Evolutionary conservation across 495 filamentous ascomycete genomes (phyloP).

Genomic region (Monascus purpureus): DNA sequence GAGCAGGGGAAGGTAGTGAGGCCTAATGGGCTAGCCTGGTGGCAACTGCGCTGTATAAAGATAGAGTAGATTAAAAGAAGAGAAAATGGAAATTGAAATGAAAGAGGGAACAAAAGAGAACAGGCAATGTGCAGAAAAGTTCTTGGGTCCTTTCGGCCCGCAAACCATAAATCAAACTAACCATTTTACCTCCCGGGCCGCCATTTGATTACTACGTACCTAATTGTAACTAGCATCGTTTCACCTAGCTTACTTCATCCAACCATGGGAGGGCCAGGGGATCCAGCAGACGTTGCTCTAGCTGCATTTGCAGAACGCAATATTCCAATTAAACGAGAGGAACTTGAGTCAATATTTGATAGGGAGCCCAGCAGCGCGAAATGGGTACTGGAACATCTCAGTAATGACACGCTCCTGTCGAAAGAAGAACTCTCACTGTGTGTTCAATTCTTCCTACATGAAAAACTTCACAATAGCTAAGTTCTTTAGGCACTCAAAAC

Average conservation of each 20-base stretch:
- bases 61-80: too few relatives aligned
- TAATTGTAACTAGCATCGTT: too few relatives aligned
- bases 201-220: too few relatives aligned
- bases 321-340: conserved; percentile 13
- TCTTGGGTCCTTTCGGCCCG: too few relatives aligned
- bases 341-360: conserved; percentile 16
- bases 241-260: too few relatives aligned
- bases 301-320: conserved; percentile 17
- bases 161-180: too few relatives aligned
- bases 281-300: conserved; percentile 7
- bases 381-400: conserved; percentile 23
- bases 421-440: conserved; percentile 28
- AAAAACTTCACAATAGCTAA: not conserved
- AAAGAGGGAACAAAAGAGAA: too few relatives aligned
- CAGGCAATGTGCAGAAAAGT: too few relatives aligned
- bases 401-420: conserved; percentile 22
- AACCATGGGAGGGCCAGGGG: conserved; percentile 3
- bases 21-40: not conserved
- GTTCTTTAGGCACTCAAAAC: conserved; percentile 17
- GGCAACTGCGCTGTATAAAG: not conserved
- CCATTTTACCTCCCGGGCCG: too few relatives aligned
- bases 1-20: conserved; percentile 3
- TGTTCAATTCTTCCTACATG: not conserved
- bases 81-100: too few relatives aligned
- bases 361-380: conserved; percentile 14